Conservation (phyloP, 805 yeast species). For the Lipomyces yamadae region DNA sequence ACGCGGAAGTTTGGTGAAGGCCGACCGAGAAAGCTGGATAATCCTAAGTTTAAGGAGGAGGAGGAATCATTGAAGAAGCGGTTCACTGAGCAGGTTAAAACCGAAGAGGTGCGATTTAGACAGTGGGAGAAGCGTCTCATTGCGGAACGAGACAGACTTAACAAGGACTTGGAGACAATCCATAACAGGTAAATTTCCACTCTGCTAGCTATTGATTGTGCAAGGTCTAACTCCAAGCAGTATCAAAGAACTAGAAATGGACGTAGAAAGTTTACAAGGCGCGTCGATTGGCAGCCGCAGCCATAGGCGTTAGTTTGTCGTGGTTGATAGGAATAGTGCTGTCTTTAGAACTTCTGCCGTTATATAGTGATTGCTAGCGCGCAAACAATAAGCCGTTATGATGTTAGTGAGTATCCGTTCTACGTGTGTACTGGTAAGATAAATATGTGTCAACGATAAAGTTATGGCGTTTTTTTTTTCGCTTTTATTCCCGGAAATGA, state of each 20-base stretch:
- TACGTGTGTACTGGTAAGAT: background rate
- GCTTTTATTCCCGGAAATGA: background rate
- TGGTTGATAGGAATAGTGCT: background rate
- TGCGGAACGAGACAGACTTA: slow-evolving; percentile 90
- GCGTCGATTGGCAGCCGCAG: slow-evolving; percentile 31
- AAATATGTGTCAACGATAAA: background rate
- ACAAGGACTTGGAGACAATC: slow-evolving; percentile 89
- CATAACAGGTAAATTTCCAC: slow-evolving; percentile 49
- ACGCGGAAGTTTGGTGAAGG: slow-evolving; percentile 53
- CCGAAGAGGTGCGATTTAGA: slow-evolving; percentile 95
- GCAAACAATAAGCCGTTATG: background rate
- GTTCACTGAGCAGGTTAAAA: slow-evolving; percentile 95
- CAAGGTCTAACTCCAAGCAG: background rate
- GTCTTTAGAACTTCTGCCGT: background rate
- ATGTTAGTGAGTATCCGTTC: background rate
- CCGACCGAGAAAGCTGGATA: slow-evolving; percentile 53
- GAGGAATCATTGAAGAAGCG: slow-evolving; percentile 91
- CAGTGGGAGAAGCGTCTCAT: slow-evolving; percentile 98
- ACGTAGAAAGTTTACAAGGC: slow-evolving; percentile 39
- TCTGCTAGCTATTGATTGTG: background rate
- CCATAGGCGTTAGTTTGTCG: slow-evolving; percentile 14
- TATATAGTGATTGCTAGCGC: slow-evolving; percentile 1
- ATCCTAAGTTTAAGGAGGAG: slow-evolving; percentile 95
- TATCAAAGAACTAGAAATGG: slow-evolving; percentile 47
- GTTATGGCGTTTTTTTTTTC: background rate